Evolutionary conservation across 2,329 filamentous ascomycete genomes (phyloP).

Genomic region (Karstenula rhodostoma): DNA sequence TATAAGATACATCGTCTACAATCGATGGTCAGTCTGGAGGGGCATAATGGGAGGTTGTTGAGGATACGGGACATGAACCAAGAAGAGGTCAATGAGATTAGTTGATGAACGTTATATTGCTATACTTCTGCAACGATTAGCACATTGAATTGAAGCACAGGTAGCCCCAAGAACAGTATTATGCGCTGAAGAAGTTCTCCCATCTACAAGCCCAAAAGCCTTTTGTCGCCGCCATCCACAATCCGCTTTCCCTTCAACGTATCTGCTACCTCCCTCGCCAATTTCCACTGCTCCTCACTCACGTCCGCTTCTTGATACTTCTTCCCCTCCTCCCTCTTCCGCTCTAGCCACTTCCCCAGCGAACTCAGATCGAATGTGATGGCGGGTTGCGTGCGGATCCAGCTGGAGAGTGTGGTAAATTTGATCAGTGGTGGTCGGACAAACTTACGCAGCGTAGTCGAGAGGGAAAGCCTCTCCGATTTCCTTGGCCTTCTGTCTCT

Average conservation of each 20-base stretch:
- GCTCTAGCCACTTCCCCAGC: neutral
- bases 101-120: no score
- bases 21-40: no score
- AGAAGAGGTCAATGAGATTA: no score
- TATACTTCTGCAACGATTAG: no score
- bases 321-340: neutral
- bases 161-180: neutral
- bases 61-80: no score
- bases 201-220: neutral
- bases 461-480: neutral
- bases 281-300: neutral
- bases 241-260: neutral
- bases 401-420: neutral
- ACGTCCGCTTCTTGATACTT: neutral
- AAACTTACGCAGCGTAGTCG: neutral
- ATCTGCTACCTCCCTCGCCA: neutral
- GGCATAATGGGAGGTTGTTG: no score
- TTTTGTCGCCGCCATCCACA: neutral
- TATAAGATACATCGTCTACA: no score
- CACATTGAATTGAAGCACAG: neutral
- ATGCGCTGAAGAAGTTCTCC: neutral
- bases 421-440: neutral
- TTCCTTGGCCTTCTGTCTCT: neutral
- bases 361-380: neutral
- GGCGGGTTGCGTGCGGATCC: neutral